Evolutionary conservation across 305 asterid genomes (phyloP), one percentile per base, ranked within the genome.

Genomic region (Fraxinus ornus): DNA sequence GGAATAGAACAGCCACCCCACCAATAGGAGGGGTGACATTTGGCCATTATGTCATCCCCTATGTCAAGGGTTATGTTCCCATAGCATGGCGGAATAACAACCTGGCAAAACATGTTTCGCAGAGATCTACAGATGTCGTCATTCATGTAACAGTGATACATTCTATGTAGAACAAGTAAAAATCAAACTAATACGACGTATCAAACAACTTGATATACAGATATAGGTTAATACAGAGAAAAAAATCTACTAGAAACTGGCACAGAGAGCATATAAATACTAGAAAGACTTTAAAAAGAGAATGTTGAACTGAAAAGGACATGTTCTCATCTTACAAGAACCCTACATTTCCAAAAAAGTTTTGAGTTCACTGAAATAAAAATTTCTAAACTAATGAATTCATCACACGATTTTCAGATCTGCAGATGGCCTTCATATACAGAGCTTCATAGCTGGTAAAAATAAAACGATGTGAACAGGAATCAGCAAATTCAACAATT

Each of bases 181-280:
- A 24, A 66, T 66, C 36, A 28, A 66, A 57, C 68, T 66, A 26
- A 12, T 66, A 66, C 37, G 12, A 68, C 30, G 5, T 21, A 64
- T 10, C 35, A 22, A 24, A 64, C 9, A 28, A 28, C 39, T 13
- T 33, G 0, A 73, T 19, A 73, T 73, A 35, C 77, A 73, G 30
- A 73, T 35, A 9, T n/a, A 7, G 52, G 77, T 35, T n/a, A n/a
- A 33, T 72, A 72, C 13, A 73, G 17, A 62, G 47, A 71, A 35
- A 71, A 24, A n/a, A 17, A 73, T 35, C 15, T 73, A 73, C 77
- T 73, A 35, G 52, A 73, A 73, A n/a, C 77, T 73, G 49, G 77
- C 52, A 70, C 37, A 33, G 52, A 35, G 28, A 35, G n/a, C 26
- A 33, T 19, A 7, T n/a, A 73, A 73, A 68, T 68, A 15, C 39